Percentiles rank a stretch among this genome's conserved stretches.
Evolutionary conservation across 1,284 basidiomycete genomes (phyloP).

Genomic region (Rhodotorula sp.): DNA sequence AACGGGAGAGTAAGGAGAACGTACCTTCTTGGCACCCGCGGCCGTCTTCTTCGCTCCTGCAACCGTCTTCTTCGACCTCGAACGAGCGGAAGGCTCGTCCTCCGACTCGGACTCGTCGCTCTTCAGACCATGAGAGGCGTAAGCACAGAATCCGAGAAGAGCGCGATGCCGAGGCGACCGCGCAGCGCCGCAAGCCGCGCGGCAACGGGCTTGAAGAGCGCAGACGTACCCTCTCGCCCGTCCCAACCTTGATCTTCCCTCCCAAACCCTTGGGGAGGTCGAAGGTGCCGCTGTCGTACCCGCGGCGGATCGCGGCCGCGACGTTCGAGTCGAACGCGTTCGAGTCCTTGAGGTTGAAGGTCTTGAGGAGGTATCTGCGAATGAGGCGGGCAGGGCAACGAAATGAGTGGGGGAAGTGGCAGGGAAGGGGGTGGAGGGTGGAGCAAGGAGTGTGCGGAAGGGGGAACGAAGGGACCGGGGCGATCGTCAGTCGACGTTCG

Average conservation of each 20-base stretch:
- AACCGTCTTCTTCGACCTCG: constrained; percentile 4
- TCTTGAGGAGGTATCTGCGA: constrained; percentile 29
- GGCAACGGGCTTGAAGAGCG: no score
- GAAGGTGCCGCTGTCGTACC: constrained; percentile 37
- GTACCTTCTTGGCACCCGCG: constrained; percentile 18
- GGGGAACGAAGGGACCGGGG: no score
- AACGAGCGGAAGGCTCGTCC: neutral
- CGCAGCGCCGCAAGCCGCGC: no score
- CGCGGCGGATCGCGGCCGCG: constrained; percentile 27
- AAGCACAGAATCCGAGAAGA: no score
- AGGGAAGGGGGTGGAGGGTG: neutral
- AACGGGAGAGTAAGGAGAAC: no score
- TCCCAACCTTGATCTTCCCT: constrained; percentile 41
- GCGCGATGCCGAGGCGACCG: no score
- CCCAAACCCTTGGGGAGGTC: constrained; percentile 39
- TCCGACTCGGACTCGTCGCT: no score
- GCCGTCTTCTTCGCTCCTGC: constrained; percentile 4
- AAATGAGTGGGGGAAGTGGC: neutral
- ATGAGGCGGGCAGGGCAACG: neutral
- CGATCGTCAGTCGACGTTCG: no score
- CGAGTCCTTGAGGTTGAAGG: constrained; percentile 21
- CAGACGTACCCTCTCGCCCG: neutral
- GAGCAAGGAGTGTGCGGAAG: neutral
- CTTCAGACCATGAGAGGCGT: no score
- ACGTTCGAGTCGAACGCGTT: constrained; percentile 17